Conservation (phyloP, 2,329 filamentous ascomycete species). For the Bretziella fagacearum region DNA sequence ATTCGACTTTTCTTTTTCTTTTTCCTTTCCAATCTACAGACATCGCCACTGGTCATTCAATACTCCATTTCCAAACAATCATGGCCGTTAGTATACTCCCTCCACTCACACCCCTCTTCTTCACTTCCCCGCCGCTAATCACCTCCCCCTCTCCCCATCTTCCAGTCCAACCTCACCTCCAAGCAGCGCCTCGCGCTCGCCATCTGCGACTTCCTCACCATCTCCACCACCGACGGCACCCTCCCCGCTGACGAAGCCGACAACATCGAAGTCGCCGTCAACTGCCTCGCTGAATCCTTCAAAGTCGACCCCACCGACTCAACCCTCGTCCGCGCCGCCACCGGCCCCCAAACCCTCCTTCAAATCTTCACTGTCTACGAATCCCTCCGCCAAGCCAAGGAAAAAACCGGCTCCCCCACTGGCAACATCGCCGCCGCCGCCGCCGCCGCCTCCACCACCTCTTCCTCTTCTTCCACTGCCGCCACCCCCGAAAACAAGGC, state of each 20-base stretch:
- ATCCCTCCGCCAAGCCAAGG: conserved; percentile 54
- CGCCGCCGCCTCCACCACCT: conserved; percentile 21
- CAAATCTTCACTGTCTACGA: conserved; percentile 94
- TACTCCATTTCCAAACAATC: neutral
- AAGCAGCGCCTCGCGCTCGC: conserved; percentile 87
- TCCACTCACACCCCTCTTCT: neutral
- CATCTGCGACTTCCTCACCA: conserved; percentile 86
- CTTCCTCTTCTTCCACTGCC: conserved; percentile 20
- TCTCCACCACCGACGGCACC: conserved; percentile 73
- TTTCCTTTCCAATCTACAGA: no score
- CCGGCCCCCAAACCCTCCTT: conserved; percentile 73
- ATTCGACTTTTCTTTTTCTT: no score
- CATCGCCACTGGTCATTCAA: no score
- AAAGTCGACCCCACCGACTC: conserved; percentile 75
- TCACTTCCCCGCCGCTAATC: neutral
- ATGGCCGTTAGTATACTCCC: neutral
- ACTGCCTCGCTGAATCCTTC: conserved; percentile 91
- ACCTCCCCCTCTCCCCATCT: neutral
- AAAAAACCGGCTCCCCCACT: conserved; percentile 20
- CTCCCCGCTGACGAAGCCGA: conserved; percentile 77
- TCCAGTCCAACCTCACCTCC: conserved; percentile 27
- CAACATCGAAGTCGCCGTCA: conserved; percentile 81
- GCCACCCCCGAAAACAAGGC: conserved; percentile 45
- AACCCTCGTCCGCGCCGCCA: conserved; percentile 53
- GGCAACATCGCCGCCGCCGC: conserved; percentile 25